Conservation (phyloP, 352 stramenopile genomes). For the Phytophthora sp. region DNA sequence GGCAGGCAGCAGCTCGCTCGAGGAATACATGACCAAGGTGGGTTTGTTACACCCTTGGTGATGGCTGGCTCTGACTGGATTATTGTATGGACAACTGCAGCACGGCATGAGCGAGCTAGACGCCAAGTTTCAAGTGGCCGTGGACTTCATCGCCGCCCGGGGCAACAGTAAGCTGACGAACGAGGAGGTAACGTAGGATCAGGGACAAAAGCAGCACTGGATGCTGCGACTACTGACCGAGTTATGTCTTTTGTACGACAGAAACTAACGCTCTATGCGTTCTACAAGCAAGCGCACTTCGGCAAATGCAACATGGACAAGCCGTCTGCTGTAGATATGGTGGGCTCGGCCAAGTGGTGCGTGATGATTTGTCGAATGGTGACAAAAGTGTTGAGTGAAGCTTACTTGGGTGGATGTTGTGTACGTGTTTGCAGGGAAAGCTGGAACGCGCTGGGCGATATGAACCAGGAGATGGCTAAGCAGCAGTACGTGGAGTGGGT, state of each 20-base stretch:
- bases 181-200: constrained; percentile 51
- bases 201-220: not conserved
- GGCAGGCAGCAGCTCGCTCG: constrained; percentile 46
- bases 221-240: constrained; percentile 21
- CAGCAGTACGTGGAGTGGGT: constrained; percentile 74
- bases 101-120: constrained; percentile 67
- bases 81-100: constrained; percentile 31
- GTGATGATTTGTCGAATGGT: constrained; percentile 9
- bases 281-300: constrained; percentile 82
- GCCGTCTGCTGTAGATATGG: constrained; percentile 71
- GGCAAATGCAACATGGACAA: constrained; percentile 61
- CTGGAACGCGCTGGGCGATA: constrained; percentile 66
- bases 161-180: constrained; percentile 62
- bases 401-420: not conserved
- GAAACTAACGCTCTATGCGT: constrained; percentile 79
- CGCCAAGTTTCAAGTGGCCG: constrained; percentile 73
- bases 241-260: constrained; percentile 21
- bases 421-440: constrained; percentile 49
- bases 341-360: constrained; percentile 74
- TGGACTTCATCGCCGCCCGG: constrained; percentile 64
- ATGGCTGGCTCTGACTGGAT: not conserved
- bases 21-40: constrained; percentile 67
- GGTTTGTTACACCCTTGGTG: not conserved
- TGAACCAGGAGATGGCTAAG: constrained; percentile 62
- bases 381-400: not conserved